Conservation (phyloP, 805 yeast species). For the Torulaspora indica region DNA sequence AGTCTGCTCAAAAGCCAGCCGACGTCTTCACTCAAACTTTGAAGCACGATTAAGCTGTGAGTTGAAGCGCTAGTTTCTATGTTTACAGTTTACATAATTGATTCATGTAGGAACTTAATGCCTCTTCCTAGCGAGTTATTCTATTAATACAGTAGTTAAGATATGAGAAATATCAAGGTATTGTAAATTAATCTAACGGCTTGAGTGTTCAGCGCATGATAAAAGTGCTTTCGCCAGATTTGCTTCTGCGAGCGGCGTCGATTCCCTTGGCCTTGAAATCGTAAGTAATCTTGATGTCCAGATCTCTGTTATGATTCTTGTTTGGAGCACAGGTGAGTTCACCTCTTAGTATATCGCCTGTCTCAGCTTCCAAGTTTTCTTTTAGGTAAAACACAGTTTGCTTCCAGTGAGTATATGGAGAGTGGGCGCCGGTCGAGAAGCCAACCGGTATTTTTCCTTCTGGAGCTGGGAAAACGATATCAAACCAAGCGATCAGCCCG, state of each 20-base stretch:
- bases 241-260: constrained; percentile 50
- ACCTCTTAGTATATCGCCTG: constrained; percentile 74
- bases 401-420: constrained; percentile 96
- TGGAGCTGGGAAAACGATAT: constrained; percentile 71
- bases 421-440: constrained; percentile 93
- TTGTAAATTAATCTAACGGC: not conserved
- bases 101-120: not conserved
- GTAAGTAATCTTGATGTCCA: constrained; percentile 71
- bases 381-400: constrained; percentile 91
- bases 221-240: constrained; percentile 57
- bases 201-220: constrained; percentile 53
- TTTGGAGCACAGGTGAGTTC: constrained; percentile 73
- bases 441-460: constrained; percentile 53
- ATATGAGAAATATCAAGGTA: constrained; percentile 1
- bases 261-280: constrained; percentile 40
- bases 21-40: constrained; percentile 65
- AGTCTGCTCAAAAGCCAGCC: constrained; percentile 62
- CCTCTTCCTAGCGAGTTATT: not conserved
- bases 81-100: constrained; percentile 1
- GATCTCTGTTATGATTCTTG: constrained; percentile 73
- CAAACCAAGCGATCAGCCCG: constrained; percentile 93
- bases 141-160: not conserved
- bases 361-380: constrained; percentile 69
- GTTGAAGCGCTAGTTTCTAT: constrained; percentile 1
- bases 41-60: constrained; percentile 49